A percentile compares a stretch with the other conserved stretches of the same genome.
Conservation (phyloP, 208 protist species). For the Porcisia hertigi region DNA sequence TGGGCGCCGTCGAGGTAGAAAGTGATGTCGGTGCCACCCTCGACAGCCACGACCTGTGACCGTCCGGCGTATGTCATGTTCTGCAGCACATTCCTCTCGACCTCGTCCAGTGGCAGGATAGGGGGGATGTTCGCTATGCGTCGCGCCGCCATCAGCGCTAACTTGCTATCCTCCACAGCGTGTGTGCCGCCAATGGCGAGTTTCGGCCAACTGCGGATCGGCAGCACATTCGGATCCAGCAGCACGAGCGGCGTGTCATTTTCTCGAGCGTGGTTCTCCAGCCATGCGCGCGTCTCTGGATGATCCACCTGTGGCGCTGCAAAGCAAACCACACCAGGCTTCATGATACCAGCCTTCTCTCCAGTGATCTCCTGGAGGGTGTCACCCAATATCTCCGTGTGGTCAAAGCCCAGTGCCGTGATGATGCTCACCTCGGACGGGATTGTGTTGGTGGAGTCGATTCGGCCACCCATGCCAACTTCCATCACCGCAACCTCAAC, state of each 20-base stretch:
- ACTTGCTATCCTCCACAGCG: conserved; percentile 83
- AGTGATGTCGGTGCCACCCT: conserved; percentile 43
- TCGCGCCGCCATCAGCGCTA: conserved; percentile 75
- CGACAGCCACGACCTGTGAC: conserved; percentile 67
- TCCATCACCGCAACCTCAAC: conserved; percentile 94
- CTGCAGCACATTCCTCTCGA: conserved; percentile 60
- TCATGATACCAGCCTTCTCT: conserved; percentile 96
- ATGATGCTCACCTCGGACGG: conserved; percentile 85
- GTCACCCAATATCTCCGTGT: conserved; percentile 93
- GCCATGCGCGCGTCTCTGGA: conserved; percentile 53
- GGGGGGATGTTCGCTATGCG: conserved; percentile 59
- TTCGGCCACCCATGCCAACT: conserved; percentile 93
- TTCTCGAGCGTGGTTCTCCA: conserved; percentile 51
- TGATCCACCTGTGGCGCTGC: conserved; percentile 72
- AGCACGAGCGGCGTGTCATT: conserved; percentile 55
- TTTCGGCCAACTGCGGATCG: conserved; percentile 65
- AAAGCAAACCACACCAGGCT: conserved; percentile 73
- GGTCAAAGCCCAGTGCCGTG: conserved; percentile 93
- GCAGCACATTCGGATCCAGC: conserved; percentile 62
- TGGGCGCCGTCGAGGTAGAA: conserved; percentile 91
- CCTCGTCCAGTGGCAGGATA: conserved; percentile 57
- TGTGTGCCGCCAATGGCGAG: conserved; percentile 79
- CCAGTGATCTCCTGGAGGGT: conserved; percentile 91
- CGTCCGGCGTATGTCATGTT: conserved; percentile 74
- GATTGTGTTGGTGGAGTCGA: conserved; percentile 94